Evolutionary conservation across 345 rosid species (phyloP).

Genomic region (Eucalyptus albens): DNA sequence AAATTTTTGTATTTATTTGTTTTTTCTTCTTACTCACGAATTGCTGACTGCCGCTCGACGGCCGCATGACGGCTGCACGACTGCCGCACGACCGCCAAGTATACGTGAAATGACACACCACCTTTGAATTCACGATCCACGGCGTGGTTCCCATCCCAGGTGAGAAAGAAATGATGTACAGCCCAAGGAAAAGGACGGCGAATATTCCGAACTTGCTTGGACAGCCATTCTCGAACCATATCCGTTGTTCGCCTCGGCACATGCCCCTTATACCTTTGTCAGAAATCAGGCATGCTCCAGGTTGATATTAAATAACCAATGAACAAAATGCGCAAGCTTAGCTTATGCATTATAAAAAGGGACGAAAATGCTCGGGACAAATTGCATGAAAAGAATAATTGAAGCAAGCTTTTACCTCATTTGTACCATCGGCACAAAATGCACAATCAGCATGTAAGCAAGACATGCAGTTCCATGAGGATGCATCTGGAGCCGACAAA

Average conservation of each 20-base stretch:
- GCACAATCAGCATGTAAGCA: constrained; percentile 50
- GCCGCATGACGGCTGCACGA: no score
- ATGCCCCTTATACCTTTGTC: constrained; percentile 1
- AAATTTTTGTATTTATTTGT: no score
- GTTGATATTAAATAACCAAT: constrained; percentile 33
- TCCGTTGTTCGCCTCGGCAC: constrained; percentile 24
- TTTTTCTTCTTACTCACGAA: no score
- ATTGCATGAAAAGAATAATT: not conserved
- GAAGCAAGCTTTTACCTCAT: not conserved
- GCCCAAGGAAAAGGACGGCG: constrained; percentile 47
- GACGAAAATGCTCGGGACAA: not conserved
- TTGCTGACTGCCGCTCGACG: no score
- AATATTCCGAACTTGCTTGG: constrained; percentile 72
- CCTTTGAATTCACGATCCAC: no score
- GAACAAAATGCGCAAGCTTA: not conserved
- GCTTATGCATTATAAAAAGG: not conserved
- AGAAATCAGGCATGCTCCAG: constrained; percentile 60
- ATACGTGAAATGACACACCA: no score
- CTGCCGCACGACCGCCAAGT: no score
- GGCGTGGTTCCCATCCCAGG: constrained; percentile 68
- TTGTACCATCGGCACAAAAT: no score
- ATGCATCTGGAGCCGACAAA: not conserved
- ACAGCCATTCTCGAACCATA: constrained; percentile 55
- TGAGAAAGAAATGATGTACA: constrained; percentile 55
- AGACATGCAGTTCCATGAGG: constrained; percentile 53